Percentiles rank a stretch among this genome's conserved stretches.
Conservation (phyloP, 257 asterid genomes). For the Paraleonurus japonicus region DNA sequence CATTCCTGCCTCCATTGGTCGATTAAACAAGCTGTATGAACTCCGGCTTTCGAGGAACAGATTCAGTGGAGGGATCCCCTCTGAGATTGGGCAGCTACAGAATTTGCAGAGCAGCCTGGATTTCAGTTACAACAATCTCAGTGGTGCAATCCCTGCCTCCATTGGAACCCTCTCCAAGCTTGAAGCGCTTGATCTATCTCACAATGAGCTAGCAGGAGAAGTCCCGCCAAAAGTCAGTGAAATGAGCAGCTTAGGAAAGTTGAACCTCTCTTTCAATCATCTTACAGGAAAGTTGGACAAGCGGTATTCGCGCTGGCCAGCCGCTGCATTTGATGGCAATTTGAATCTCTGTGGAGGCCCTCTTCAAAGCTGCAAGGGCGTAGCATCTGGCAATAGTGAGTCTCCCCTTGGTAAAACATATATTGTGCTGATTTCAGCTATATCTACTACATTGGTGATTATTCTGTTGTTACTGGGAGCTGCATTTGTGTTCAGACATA, state of each 20-base stretch:
- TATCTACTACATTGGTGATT: slow-evolving; percentile 47
- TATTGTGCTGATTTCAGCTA: slow-evolving; percentile 62
- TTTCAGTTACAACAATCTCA: slow-evolving; percentile 74
- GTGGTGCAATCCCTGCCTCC: slow-evolving; percentile 59
- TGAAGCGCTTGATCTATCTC: slow-evolving; percentile 78
- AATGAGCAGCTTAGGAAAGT: slow-evolving; percentile 79
- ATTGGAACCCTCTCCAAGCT: slow-evolving; percentile 67
- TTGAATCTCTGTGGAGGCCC: slow-evolving; percentile 75
- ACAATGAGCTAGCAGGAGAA: slow-evolving; percentile 61
- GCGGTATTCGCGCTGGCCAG: slow-evolving; percentile 73
- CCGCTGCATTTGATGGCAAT: slow-evolving; percentile 63
- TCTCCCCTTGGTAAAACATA: slow-evolving; percentile 44
- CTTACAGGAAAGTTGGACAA: slow-evolving; percentile 68
- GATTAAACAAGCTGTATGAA: slow-evolving; percentile 61
- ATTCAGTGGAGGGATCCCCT: slow-evolving; percentile 73
- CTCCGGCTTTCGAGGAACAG: slow-evolving; percentile 66
- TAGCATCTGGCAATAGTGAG: slow-evolving; percentile 15
- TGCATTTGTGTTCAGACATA: slow-evolving; percentile 57
- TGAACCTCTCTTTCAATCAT: slow-evolving; percentile 75
- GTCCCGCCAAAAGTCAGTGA: slow-evolving; percentile 66
- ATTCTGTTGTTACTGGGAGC: slow-evolving; percentile 59
- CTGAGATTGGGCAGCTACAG: slow-evolving; percentile 65
- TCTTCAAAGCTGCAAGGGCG: slow-evolving; percentile 49
- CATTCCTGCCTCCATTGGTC: slow-evolving; percentile 68
- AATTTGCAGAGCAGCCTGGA: slow-evolving; percentile 76